Evolutionary conservation across 768 basidiomycete species (phyloP), one percentile per base, ranked within the genome.

Genomic region (Gloeophyllum trabeum): DNA sequence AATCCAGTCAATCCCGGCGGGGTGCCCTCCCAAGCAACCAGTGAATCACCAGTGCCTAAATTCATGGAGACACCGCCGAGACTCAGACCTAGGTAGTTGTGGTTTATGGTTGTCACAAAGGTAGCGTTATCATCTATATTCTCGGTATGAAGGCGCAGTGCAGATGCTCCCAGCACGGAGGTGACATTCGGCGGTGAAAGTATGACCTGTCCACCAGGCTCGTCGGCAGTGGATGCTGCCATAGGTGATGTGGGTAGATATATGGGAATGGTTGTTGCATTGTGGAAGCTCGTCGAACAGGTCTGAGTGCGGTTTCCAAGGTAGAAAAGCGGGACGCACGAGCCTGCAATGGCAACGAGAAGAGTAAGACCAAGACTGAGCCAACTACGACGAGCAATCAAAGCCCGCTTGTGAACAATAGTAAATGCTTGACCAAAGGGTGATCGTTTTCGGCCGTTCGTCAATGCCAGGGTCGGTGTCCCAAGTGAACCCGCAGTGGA

Each of bases 21-120:
- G 1, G 66, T 60, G 2, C 75, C 79, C 54, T 87, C 79, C 80
- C 82, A 88, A 20, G 86, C 82, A 24, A 88, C 51, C 34, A 85
- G 51, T 0, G 79, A 60, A 7, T 68, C 54, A 0, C 71, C 69
- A 0, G 71, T 68, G 23, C 64, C 46, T 4, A 60, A 24, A 44
- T 86, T 69, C 10, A 85, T 50, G 0, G 84, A 85, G 21, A 88
- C 57, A 23, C 86, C 86, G 24, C 86, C 86, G 13, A 77, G 51
- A 0, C 73, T 61, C n/a, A 81, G 55, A 44, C 76, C 72, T 18
- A 58, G 60, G 54, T 72, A 79, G 38, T 76, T 60, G 35, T 67
- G 59, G 22, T 64, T 46, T 42, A 86, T 70, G 4, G 61, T 65
- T 19, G 68, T 51, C 18, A 78, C 61, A 50, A 89, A 85, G 0